phyloP scores from a whole-genome alignment of 164 flowering plant genomes.

The Cinnamomum micranthum region DNA sequence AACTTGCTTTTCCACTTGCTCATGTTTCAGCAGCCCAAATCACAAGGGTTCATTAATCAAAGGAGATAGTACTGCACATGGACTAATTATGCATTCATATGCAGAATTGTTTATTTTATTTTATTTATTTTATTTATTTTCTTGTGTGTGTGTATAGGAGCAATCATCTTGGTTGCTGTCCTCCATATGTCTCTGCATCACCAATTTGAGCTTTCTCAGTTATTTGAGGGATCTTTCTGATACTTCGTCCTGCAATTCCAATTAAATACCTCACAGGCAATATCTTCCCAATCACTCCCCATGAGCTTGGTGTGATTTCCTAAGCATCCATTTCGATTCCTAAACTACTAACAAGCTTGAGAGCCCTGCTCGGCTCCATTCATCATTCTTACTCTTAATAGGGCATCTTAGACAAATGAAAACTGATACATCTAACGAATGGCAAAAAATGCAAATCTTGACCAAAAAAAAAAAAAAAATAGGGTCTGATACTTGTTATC shows the following conservation, averaged over 20 bases:
- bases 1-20: no score
- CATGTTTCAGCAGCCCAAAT: no score
- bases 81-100: no score
- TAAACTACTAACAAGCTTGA: slow-evolving; percentile 16
- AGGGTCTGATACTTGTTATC: no score
- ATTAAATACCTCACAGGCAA: slow-evolving; percentile 20
- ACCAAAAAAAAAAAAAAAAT: no score
- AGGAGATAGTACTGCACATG: no score
- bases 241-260: slow-evolving; percentile 5
- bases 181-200: slow-evolving; percentile 8
- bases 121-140: no score
- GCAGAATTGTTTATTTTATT: no score
- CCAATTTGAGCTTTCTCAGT: slow-evolving; percentile 3
- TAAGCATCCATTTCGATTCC: slow-evolving; percentile 24
- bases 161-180: slow-evolving; percentile 20
- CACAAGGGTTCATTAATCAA: no score
- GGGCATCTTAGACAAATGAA: no score
- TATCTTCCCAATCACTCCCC: slow-evolving; percentile 28
- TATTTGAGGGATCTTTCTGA: neutral
- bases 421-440: no score
- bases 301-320: slow-evolving; percentile 23
- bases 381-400: slow-evolving; percentile 22
- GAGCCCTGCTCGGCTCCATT: slow-evolving; percentile 27
- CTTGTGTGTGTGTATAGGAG: slow-evolving; percentile 13
- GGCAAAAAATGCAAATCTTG: no score